Evolutionary conservation across 768 basidiomycete genomes (phyloP), one percentile per base, ranked within the genome.

Genomic region (Udeniomyces megalosporus): DNA sequence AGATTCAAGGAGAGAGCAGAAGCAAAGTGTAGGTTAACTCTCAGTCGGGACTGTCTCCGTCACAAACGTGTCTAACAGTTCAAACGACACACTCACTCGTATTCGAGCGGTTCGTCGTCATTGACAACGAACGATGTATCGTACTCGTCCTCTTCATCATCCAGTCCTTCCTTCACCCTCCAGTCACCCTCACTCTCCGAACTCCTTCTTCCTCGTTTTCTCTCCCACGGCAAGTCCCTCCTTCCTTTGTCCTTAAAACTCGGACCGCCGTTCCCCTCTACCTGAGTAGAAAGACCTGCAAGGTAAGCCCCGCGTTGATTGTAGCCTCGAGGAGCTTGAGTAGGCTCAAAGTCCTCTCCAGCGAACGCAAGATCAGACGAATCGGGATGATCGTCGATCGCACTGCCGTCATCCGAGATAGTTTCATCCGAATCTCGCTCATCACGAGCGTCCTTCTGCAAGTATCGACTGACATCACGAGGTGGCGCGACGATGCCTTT

Each of bases 251-350:
- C 44, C 7, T 26, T 42, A 54, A 73, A 71, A 29, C 59, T 57
- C n/a, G 70, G 61, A 14, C 71, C 69, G 44, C 58, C 63, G 28
- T n/a, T 51, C 34, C 35, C 61, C 61, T 51, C 52, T 60, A 3
- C 64, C 70, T 72, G 73, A 0, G 73, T 72, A 4, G 69, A 63
- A 5, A 73, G 58, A 5, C 73, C 72, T 24, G 71, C 69, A 2
- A 68, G 29, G 63, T 74, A 74, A 0, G 70, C 67, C 3, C 68
- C 68, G 22, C 64, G 69, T 58, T 74, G 74, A 55, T 74, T 69
- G 64, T 74, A 74, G 10, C 74, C 74, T 17, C 52, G 67, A 3
- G 73, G 74, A 4, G 71, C 73, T 67, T 75, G 74, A 11, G 72
- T 75, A 2, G 74, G 68, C 24, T 67, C 58, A 54, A 75, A 75